phyloP scores from a whole-genome alignment of 495 filamentous ascomycete species.

The Penicillium nucicola region DNA sequence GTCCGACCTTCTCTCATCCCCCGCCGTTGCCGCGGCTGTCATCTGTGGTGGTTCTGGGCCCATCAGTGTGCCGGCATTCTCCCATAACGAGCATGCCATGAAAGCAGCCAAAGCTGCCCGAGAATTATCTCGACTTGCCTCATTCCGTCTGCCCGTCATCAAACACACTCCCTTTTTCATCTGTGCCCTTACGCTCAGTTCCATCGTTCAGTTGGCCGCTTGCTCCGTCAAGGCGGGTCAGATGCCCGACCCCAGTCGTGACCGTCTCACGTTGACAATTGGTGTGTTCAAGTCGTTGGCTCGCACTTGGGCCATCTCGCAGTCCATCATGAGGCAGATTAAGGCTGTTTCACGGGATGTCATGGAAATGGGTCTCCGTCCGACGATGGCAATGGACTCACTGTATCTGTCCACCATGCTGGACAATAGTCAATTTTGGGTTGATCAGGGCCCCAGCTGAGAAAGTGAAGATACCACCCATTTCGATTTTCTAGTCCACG shows the following conservation, averaged over 20 bases:
- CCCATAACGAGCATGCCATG: constrained; percentile 65
- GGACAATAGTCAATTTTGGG: constrained; percentile 40
- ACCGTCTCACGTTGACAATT: constrained; percentile 75
- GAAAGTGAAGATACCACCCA: not conserved
- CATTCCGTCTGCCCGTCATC: constrained; percentile 67
- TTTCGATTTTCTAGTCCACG: too few species aligned
- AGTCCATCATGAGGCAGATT: constrained; percentile 70
- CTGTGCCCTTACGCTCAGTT: constrained; percentile 65
- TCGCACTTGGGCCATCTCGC: constrained; percentile 75
- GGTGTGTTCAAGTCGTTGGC: constrained; percentile 75
- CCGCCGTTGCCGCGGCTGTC: constrained; percentile 45
- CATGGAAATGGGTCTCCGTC: constrained; percentile 42
- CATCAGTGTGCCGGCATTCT: constrained; percentile 49
- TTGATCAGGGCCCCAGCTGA: constrained; percentile 26
- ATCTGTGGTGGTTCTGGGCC: constrained; percentile 45
- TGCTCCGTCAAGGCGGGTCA: constrained; percentile 68
- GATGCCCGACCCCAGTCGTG: constrained; percentile 67
- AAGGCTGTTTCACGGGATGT: constrained; percentile 48
- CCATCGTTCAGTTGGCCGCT: constrained; percentile 57
- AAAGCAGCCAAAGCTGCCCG: constrained; percentile 77
- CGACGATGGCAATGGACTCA: constrained; percentile 41
- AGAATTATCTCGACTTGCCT: constrained; percentile 73
- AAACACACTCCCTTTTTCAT: constrained; percentile 88
- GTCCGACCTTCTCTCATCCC: constrained; percentile 48
- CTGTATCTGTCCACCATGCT: constrained; percentile 38